A percentile compares a stretch with the other conserved stretches of the same genome.
phyloP scores from a whole-genome alignment of 495 filamentous ascomycete species.

The Aspergillus haitiensis region DNA sequence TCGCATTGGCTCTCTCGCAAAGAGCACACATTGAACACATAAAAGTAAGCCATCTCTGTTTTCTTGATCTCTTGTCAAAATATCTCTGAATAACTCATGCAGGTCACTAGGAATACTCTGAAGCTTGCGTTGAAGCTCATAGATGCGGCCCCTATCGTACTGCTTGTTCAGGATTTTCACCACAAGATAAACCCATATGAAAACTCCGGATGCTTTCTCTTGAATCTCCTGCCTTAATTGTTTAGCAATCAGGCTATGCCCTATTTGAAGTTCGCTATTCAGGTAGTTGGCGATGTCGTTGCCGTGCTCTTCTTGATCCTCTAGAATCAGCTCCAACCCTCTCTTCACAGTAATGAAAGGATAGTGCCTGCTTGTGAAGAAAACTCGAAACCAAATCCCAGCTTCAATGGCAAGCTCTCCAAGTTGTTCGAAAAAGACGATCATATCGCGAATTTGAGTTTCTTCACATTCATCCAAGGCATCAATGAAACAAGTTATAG shows the following conservation, averaged over 20 bases:
- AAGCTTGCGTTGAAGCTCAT: constrained; percentile 26
- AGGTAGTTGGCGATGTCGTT: constrained; percentile 29
- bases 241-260: constrained; percentile 12
- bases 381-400: constrained; percentile 27
- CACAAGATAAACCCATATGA: constrained; percentile 50
- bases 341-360: constrained; percentile 42
- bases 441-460: constrained; percentile 33
- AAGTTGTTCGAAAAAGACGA: constrained; percentile 37
- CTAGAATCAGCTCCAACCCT: constrained; percentile 29
- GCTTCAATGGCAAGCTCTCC: constrained; percentile 21
- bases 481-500: constrained; percentile 36
- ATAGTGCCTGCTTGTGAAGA: constrained; percentile 53
- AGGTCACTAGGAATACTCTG: constrained; percentile 35
- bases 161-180: constrained; percentile 45
- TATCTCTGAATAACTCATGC: constrained; percentile 38
- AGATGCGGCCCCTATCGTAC: constrained; percentile 23
- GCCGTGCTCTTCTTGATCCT: constrained; percentile 28
- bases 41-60: constrained; percentile 28
- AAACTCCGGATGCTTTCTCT: constrained; percentile 42
- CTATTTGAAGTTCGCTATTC: constrained; percentile 22
- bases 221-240: constrained; percentile 29
- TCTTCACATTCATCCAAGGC: constrained; percentile 42
- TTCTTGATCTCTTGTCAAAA: constrained; percentile 31
- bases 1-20: constrained; percentile 29
- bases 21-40: constrained; percentile 40